Evolutionary conservation across 805 yeast genomes (phyloP).

Genomic region (Ogataea pignaliae): DNA sequence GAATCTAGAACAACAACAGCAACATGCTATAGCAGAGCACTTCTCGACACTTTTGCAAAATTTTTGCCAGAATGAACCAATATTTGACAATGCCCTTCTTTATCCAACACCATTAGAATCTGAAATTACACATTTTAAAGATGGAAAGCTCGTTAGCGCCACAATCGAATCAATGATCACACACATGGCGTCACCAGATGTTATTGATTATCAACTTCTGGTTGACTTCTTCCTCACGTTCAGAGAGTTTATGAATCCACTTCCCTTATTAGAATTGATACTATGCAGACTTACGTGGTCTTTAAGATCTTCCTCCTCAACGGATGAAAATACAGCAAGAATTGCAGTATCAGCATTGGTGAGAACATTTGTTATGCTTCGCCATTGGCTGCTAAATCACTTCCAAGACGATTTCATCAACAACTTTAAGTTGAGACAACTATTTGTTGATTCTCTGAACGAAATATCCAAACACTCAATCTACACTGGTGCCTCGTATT

Average conservation of each 20-base stretch:
- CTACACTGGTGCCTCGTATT: constrained; percentile 11
- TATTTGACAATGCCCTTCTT: constrained; percentile 29
- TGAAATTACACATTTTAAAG: constrained; percentile 25
- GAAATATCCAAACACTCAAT: constrained; percentile 27
- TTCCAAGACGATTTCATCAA: constrained; percentile 79
- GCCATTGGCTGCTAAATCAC: constrained; percentile 89
- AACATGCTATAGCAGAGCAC: background rate
- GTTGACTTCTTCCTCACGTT: constrained; percentile 86
- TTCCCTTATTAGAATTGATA: constrained; percentile 55
- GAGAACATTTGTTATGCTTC: constrained; percentile 77
- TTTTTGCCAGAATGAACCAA: constrained; percentile 29
- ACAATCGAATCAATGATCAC: constrained; percentile 43
- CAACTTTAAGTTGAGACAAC: constrained; percentile 41
- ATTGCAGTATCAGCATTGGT: constrained; percentile 65
- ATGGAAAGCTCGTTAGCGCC: constrained; percentile 19
- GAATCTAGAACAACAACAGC: background rate
- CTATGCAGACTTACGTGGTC: constrained; percentile 73
- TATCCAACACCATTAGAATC: constrained; percentile 32
- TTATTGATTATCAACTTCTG: constrained; percentile 70
- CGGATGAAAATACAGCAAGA: constrained; percentile 26
- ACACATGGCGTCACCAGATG: constrained; percentile 65
- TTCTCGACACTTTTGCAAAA: constrained; percentile 21
- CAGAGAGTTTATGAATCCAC: constrained; percentile 61
- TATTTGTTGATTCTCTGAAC: constrained; percentile 40
- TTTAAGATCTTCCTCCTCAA: constrained; percentile 30